Percentiles rank a stretch among this genome's conserved stretches.
Evolutionary conservation across 2,329 filamentous ascomycete genomes (phyloP).

Genomic region (Sordariomycetes sp.): DNA sequence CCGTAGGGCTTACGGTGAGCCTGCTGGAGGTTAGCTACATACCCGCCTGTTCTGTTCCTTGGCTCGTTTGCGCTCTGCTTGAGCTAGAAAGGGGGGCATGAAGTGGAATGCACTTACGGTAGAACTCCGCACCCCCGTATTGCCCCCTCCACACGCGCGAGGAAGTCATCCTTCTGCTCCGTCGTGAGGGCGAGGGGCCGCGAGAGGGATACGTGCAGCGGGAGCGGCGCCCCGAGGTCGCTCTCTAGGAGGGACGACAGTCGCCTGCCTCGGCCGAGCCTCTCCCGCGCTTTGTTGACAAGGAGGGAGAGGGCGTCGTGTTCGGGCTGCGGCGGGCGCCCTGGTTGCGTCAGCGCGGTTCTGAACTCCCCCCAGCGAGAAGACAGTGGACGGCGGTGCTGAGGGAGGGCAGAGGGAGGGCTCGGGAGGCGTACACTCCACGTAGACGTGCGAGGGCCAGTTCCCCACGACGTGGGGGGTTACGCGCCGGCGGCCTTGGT

Average conservation of each 20-base stretch:
- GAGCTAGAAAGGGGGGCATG: background rate
- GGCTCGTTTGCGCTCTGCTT: background rate
- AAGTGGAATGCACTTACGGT: background rate
- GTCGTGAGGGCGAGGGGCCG: conserved; percentile 64
- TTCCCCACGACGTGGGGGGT: conserved; percentile 78
- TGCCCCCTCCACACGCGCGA: conserved; percentile 30
- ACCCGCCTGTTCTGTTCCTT: background rate
- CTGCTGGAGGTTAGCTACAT: conserved; percentile 9
- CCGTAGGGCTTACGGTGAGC: conserved; percentile 24
- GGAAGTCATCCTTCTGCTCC: conserved; percentile 57
- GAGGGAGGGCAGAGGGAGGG: too few species aligned
- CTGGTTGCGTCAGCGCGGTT: conserved; percentile 18
- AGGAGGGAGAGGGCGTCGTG: conserved; percentile 30
- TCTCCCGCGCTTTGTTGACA: conserved; percentile 20
- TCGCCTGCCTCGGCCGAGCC: conserved; percentile 16
- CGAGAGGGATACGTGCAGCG: conserved; percentile 85
- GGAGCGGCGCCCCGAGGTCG: conserved; percentile 63
- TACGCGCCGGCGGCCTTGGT: conserved; percentile 71
- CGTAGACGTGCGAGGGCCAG: conserved; percentile 86
- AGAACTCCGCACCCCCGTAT: background rate
- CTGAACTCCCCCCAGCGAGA: conserved; percentile 7
- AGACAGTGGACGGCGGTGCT: background rate
- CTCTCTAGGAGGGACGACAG: conserved; percentile 62
- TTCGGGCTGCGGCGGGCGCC: conserved; percentile 38
- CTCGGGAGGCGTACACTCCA: conserved; percentile 65